Evolutionary conservation across 371 early-diverging fungal genomes (phyloP).

Genomic region (Syncephalis plumigaleata): DNA sequence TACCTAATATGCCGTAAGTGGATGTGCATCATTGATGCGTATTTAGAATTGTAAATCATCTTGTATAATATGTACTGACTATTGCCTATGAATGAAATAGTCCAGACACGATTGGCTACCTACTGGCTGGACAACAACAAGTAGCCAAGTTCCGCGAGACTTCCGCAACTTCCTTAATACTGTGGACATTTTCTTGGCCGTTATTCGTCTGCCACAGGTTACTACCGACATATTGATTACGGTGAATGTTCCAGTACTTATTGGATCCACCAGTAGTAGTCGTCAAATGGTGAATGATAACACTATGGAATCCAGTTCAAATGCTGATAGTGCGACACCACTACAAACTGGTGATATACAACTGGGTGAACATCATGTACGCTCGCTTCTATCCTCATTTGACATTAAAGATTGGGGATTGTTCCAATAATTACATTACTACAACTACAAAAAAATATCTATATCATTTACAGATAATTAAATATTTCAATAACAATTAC

Average conservation of each 20-base stretch:
- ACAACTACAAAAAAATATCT: too few relatives aligned
- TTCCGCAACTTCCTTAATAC: constrained; percentile 23
- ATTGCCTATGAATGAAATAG: neutral
- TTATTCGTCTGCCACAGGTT: constrained; percentile 39
- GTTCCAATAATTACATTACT: too few relatives aligned
- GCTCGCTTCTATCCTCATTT: too few relatives aligned
- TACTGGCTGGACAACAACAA: constrained; percentile 33
- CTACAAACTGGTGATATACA: too few relatives aligned
- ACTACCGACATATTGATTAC: constrained; percentile 56
- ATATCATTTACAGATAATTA: too few relatives aligned
- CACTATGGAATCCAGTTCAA: too few relatives aligned
- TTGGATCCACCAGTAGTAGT: constrained; percentile 7
- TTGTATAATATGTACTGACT: neutral
- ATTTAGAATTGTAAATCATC: neutral
- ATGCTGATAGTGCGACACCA: too few relatives aligned
- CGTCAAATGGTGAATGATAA: too few relatives aligned
- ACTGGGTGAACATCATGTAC: too few relatives aligned
- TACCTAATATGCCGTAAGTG: constrained; percentile 35
- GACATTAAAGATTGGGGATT: too few relatives aligned
- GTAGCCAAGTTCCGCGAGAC: constrained; percentile 52
- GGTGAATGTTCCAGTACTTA: constrained; percentile 36
- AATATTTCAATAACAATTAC: too few relatives aligned
- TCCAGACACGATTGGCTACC: constrained; percentile 13
- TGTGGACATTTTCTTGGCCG: constrained; percentile 44
- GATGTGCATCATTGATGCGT: too few relatives aligned